Evolutionary conservation across 257 asterid genomes (phyloP), one percentile per base, ranked within the genome.

Genomic region (Nicotiana attenuata): DNA sequence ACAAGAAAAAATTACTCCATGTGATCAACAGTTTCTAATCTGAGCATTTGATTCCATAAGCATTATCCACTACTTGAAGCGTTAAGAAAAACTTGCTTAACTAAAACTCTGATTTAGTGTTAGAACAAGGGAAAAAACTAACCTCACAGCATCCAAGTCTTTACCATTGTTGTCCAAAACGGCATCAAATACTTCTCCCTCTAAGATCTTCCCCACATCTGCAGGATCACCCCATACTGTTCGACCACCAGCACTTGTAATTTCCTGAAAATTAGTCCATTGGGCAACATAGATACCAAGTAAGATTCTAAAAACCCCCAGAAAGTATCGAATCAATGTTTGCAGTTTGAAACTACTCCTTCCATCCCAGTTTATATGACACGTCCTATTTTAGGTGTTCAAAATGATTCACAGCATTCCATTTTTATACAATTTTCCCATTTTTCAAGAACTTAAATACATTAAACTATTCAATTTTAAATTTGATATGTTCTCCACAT

Each of bases 111-210:
- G 8, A 75, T 45, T 0, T 20, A 47, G 15, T 73, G 31, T 73
- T 50, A 75, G 45, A 50, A 59, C n/a, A 26, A 75, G 20, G 60
- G n/a, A 16, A 71, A 66, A 52, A n/a, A 66, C 91, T 16, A 61
- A 92, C 97, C 88, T 89, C 67, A 94, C 99, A 9, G 96, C 71
- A 73, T 94, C 98, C 91, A 96, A 88, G 83, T 96, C 98, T 88
- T 94, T 96, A 86, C 98, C 99, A 83, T 94, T 96, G 93, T 96
- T 96, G 84, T 96, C 98, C 93, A 96, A 86, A 86, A 96, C 98
- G 28, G 86, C 91, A 80, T 96, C 97, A 82, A 96, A 94, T 79
- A 92, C 78, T 82, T 90, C 82, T 52, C 97, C 98, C 69, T 91
- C 94, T 83, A 96, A 87, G 53, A 92, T 93, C 82, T 92, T 94